Base-by-base conservation (phyloP, 2,329 filamentous ascomycete genomes). In the Fusarium ramigenum region DNA sequence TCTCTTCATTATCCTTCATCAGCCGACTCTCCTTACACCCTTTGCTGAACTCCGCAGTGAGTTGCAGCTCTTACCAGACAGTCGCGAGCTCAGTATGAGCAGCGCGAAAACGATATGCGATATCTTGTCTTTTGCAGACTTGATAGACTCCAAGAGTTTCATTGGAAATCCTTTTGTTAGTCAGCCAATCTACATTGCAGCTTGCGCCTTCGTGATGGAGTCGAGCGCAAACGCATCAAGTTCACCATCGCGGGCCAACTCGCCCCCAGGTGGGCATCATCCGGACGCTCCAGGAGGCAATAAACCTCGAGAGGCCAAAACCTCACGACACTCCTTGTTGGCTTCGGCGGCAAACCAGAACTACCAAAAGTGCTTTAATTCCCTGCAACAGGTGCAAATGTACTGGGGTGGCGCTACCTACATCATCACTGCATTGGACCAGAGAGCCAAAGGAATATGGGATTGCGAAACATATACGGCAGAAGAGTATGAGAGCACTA, bases 101-200 rank as follows among this genome's bases (percentile, higher is more conserved):
- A 96, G 93, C 30, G 95, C 94, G 18, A 97, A 97, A 83, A 97
- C 94, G 0, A 96, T 97, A 68, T 94, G 93, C 39, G 94, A 97
- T 76, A 97, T 97, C 21, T 83, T 97, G 14, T 92, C 93, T 2
- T 97, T 97, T 80, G 93, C 94, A 1, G 93, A 97, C 78, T 84
- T 97, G 15, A 93, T 96, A 58, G 93, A 97, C 79, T 91, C 93
- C 0, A 95, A 93, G 80, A 95, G 94, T 75, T 94, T 95, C 63
- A 92, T 95, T 39, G 93, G 94, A 3, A 97, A 96, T 67, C 94
- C 94, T 0, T 97, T 97, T 74, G 96, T 93, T 0, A 94, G 93
- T 53, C 94, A 97, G 80, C 94, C 94, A 0, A 97, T 97, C 78
- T 97, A 97, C 76, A 96, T 97, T 68, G 94, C 94, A 2, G 94